Base-by-base conservation (phyloP, 805 yeast genomes). In the Myxozyma mucilagina region DNA sequence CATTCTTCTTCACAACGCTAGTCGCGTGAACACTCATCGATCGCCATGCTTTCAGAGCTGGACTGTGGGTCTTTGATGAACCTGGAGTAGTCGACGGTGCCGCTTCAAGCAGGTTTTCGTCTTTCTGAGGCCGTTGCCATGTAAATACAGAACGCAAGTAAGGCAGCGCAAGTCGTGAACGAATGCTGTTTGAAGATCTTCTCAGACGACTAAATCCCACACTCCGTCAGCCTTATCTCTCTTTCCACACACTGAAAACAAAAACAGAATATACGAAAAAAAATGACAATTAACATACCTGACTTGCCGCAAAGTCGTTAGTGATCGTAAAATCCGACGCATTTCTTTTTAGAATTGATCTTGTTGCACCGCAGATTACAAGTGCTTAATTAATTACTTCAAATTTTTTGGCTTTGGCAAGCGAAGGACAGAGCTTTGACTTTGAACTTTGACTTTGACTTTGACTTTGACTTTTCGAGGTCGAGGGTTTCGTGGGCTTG, bases 1-100 rank as follows among this genome's bases (percentile, higher is more conserved):
- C 57, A 13, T 51, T 39, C 38, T 51, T 58, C 16, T 44, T 53
- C 10, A 53, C 52, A 32, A 56, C 51, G n/a, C 52, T 45, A 13
- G 58, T 45, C 29, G 59, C 62, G 16, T 53, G 43, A 14, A 32
- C 58, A 41, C 62, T 56, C 57, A 59, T 29, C 11, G 34, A 47
- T 32, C 53, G 32, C 56, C 56, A 52, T 31, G 56, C 39, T 16
- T 38, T 24, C 3, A 45, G 20, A 29, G 42, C 45, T 20, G 7
- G 20, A 39, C 43, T 8, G 45, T 41, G 36, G 10, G 24, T 38
- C 36, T 50, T 36, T 9, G 45, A 16, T 11, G 38, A 41, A 24
- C 45, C 14, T n/a, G 45, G 9, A 41, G 45, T 3, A n/a, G 20
- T n/a, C 10, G 45, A 13, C 11, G 45, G 41, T 38, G 41, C 13